Evolutionary conservation across 2,329 filamentous ascomycete genomes (phyloP).

Genomic region (Xylariaceae sp.): DNA sequence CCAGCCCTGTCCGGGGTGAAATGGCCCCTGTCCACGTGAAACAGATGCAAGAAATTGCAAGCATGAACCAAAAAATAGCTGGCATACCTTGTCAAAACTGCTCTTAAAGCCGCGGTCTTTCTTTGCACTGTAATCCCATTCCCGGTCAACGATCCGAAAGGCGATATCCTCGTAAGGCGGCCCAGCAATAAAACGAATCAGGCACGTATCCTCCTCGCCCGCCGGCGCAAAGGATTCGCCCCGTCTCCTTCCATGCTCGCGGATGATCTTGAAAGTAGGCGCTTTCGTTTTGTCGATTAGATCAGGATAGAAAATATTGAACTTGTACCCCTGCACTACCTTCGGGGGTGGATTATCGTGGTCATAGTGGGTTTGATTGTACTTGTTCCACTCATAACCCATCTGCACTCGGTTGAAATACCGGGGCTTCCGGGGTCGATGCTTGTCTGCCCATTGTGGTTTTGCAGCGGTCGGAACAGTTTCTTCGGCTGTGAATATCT

Average conservation of each 20-base stretch:
- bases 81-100: conserved; percentile 93
- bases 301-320: conserved; percentile 99
- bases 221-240: conserved; percentile 93
- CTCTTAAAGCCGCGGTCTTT: conserved; percentile 92
- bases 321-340: conserved; percentile 98
- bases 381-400: conserved; percentile 99
- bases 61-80: conserved; percentile 7
- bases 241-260: conserved; percentile 84
- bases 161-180: conserved; percentile 96
- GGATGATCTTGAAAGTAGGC: conserved; percentile 93
- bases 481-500: conserved; percentile 92
- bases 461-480: conserved; percentile 65
- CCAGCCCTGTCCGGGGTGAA: conserved; percentile 1
- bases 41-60: conserved; percentile 16
- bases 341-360: conserved; percentile 97
- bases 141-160: conserved; percentile 95
- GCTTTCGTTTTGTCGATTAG: conserved; percentile 93
- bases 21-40: conserved; percentile 17
- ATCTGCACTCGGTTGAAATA: conserved; percentile 99
- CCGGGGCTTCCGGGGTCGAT: conserved; percentile 86
- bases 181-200: conserved; percentile 94
- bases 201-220: conserved; percentile 93
- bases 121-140: conserved; percentile 99
- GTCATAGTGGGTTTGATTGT: conserved; percentile 99
- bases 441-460: conserved; percentile 81